phyloP scores from a whole-genome alignment of 169 alveolate species.

The Eimeria falciformis region DNA sequence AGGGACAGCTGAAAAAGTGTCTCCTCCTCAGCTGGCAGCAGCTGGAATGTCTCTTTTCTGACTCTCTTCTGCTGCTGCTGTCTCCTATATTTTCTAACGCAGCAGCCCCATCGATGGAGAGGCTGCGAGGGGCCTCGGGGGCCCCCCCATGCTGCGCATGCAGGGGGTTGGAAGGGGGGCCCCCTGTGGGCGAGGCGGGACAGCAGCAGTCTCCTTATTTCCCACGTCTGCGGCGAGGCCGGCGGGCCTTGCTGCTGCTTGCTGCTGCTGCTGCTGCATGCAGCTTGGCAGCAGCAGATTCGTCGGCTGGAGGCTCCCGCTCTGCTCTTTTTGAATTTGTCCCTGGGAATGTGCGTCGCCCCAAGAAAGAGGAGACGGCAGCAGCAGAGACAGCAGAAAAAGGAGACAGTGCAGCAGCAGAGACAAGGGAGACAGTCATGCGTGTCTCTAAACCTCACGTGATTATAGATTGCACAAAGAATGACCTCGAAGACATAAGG shows the following conservation, averaged over 20 bases:
- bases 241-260: background rate
- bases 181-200: background rate
- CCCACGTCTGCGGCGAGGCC: background rate
- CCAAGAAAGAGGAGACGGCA: too few species aligned
- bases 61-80: background rate
- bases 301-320: background rate
- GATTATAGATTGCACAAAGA: background rate
- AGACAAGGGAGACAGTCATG: background rate
- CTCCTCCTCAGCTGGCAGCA: too few species aligned
- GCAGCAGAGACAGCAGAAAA: background rate
- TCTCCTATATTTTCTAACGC: background rate
- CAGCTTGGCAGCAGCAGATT: background rate
- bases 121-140: background rate
- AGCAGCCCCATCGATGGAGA: background rate
- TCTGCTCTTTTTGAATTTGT: background rate
- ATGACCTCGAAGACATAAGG: constrained; percentile 52
- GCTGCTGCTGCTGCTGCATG: constrained; percentile 11
- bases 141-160: background rate
- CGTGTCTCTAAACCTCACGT: background rate
- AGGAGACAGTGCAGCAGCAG: background rate
- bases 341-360: too few species aligned
- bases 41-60: too few species aligned
- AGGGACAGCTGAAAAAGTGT: too few species aligned
- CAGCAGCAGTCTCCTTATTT: background rate
- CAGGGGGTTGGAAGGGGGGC: background rate